Conservation (phyloP, 106 monocot genomes). For the Cymbidium sinense region DNA sequence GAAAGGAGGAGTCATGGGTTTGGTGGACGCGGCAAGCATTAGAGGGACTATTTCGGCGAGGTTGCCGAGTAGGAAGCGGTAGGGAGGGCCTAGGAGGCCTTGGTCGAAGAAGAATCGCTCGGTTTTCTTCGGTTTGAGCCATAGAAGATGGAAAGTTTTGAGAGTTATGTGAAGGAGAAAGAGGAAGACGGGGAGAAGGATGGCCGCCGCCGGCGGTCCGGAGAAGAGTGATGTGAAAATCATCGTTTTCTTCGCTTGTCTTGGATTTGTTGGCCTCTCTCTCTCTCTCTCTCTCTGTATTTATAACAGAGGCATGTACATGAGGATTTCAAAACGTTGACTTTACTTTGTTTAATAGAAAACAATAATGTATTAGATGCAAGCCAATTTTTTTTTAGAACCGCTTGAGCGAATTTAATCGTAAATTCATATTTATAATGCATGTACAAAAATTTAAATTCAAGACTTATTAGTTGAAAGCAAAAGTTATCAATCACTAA, state of each 20-base stretch:
- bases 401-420: too few relatives aligned
- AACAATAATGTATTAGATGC: too few relatives aligned
- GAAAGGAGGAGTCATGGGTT: not conserved
- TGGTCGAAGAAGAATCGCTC: constrained; percentile 55
- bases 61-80: constrained; percentile 60
- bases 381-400: too few relatives aligned
- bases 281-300: not conserved
- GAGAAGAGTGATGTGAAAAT: not conserved
- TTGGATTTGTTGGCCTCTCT: not conserved
- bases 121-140: constrained; percentile 54
- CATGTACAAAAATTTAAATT: too few relatives aligned
- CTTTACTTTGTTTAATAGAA: too few relatives aligned
- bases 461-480: too few relatives aligned
- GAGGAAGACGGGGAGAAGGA: not conserved
- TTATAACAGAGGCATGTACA: not conserved
- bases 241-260: not conserved
- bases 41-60: constrained; percentile 16
- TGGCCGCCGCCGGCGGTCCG: not conserved
- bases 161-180: constrained; percentile 22
- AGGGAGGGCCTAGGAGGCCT: constrained; percentile 65
- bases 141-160: constrained; percentile 29
- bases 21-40: constrained; percentile 6
- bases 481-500: too few relatives aligned
- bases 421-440: too few relatives aligned
- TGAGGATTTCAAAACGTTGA: not conserved